These are phyloP conservation scores for Eucalyptus polyanthemos DNA, from an alignment of 345 rosid genomes.

Conservation along the genomic window DNA sequence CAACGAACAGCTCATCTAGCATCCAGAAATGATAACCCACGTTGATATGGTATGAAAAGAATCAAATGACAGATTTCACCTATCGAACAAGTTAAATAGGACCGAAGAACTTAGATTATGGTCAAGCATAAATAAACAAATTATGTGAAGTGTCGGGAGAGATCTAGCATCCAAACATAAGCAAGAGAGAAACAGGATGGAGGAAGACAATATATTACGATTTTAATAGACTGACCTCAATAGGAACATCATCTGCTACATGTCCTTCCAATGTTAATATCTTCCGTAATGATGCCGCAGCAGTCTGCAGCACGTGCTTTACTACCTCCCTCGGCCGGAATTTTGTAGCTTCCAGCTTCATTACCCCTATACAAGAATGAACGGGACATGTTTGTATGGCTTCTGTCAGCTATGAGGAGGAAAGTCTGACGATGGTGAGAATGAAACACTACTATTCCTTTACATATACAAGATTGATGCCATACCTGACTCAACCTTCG, in stretches of 20 bases:
- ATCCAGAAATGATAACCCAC: background rate
- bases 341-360: slow-evolving; percentile 93
- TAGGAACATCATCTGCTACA: slow-evolving; percentile 81
- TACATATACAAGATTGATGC: background rate
- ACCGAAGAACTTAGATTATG: background rate
- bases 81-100: background rate
- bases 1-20: background rate
- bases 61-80: background rate
- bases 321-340: slow-evolving; percentile 92
- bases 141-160: background rate
- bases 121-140: background rate
- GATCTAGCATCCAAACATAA: background rate
- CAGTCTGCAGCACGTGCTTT: slow-evolving; percentile 90
- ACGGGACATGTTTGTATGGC: background rate
- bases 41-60: background rate
- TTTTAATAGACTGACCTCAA: slow-evolving; percentile 35
- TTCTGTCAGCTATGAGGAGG: background rate
- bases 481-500: slow-evolving; percentile 93
- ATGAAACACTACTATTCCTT: background rate
- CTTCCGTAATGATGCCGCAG: slow-evolving; percentile 85
- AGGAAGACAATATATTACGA: background rate
- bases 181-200: background rate
- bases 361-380: slow-evolving; percentile 34
- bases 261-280: slow-evolving; percentile 71
- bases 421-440: background rate